These are phyloP conservation scores for Fraxinus quadrangulata DNA, from an alignment of 257 asterid genomes.

Conservation along the genomic window DNA sequence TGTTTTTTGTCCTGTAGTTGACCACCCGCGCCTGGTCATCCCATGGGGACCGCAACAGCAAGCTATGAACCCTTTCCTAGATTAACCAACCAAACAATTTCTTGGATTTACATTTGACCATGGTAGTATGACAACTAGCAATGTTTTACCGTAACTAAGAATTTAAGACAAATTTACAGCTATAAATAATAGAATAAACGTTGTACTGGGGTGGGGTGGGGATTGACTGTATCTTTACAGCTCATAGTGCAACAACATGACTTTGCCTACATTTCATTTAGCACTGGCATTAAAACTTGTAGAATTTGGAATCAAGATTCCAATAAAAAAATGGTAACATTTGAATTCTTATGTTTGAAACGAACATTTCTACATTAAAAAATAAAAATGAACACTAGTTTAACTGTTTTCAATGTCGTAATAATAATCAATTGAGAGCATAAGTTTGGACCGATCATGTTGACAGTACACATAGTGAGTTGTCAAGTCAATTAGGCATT, in stretches of 20 bases:
- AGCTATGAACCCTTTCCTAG: not conserved
- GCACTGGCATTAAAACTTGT: not conserved
- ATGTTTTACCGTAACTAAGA: not conserved
- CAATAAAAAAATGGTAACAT: not conserved
- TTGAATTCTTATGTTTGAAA: too few species aligned
- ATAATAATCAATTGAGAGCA: not conserved
- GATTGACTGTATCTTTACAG: slow-evolving; percentile 37
- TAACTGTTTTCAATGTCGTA: not conserved
- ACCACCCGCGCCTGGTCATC: not conserved
- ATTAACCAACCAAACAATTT: slow-evolving; percentile 17
- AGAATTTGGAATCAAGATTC: not conserved
- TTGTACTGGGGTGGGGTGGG: not conserved
- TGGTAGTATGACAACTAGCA: slow-evolving; percentile 7
- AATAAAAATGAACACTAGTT: too few species aligned
- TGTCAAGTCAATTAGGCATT: not conserved
- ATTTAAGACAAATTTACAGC: slow-evolving; percentile 3
- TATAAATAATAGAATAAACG: not conserved
- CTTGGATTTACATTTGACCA: slow-evolving; percentile 17
- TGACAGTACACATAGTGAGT: not conserved
- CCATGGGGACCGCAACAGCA: not conserved
- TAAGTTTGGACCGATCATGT: not conserved
- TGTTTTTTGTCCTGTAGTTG: not conserved
- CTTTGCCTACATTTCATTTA: too few species aligned
- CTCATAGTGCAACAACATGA: slow-evolving; percentile 28
- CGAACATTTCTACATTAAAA: too few species aligned